A percentile compares a stretch with the other conserved stretches of the same genome.
Evolutionary conservation across 179 eudicot species (phyloP).

Genomic region (Silene vulgaris): DNA sequence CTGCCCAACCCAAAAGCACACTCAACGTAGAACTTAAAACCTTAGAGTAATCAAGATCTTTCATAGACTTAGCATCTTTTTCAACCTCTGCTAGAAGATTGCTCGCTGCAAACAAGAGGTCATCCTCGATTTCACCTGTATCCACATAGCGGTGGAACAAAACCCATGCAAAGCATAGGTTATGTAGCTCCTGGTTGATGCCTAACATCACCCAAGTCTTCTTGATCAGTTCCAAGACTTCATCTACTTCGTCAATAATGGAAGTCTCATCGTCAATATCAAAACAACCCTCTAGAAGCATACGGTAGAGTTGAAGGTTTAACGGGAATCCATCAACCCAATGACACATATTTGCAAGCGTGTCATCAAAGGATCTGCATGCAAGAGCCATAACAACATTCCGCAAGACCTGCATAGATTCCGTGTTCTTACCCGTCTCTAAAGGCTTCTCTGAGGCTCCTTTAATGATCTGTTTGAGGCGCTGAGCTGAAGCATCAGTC

Average conservation of each 20-base stretch:
- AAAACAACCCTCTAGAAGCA: slow-evolving; percentile 77
- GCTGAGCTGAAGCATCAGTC: slow-evolving; percentile 44
- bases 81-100: slow-evolving; percentile 61
- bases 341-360: slow-evolving; percentile 55
- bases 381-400: slow-evolving; percentile 59
- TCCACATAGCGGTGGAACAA: slow-evolving; percentile 58
- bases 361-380: slow-evolving; percentile 67
- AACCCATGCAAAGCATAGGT: slow-evolving; percentile 79
- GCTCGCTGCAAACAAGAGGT: slow-evolving; percentile 74
- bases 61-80: slow-evolving; percentile 51
- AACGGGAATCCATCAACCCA: slow-evolving; percentile 98
- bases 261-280: slow-evolving; percentile 63
- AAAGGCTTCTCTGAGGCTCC: slow-evolving; percentile 50
- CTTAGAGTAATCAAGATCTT: slow-evolving; percentile 48
- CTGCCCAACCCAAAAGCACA: slow-evolving; percentile 70
- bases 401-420: slow-evolving; percentile 57
- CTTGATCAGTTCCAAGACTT: slow-evolving; percentile 71
- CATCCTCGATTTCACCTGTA: slow-evolving; percentile 65
- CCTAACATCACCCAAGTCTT: slow-evolving; percentile 86
- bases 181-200: slow-evolving; percentile 62
- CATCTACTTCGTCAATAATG: slow-evolving; percentile 79
- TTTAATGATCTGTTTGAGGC: slow-evolving; percentile 56
- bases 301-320: slow-evolving; percentile 66
- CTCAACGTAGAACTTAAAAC: slow-evolving; percentile 47
- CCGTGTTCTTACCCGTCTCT: slow-evolving; percentile 72